Evolutionary conservation across 2,329 filamentous ascomycete genomes (phyloP), one percentile per base, ranked within the genome.

Genomic region (Lachnellula willkommii): DNA sequence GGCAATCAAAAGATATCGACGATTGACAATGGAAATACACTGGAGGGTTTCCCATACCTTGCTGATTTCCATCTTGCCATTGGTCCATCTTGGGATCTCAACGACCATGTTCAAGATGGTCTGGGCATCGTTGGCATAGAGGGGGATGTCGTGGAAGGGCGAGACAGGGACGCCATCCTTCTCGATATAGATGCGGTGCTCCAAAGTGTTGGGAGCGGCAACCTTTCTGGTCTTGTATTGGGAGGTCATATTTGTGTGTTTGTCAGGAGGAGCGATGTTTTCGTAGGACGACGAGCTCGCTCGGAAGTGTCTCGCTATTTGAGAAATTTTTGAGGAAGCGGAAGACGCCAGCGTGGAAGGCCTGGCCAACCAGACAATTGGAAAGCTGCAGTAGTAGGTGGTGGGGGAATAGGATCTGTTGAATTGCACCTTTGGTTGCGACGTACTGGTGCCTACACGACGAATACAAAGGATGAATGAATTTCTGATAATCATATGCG

Each of bases 71-170:
- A 95, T 89, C 86, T 99, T 99, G 71, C 89, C 94, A 79, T 99
- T 99, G 80, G 93, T 96, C 94, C 94, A 99, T 79, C 94, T 88
- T 70, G 94, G 94, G 70, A 99, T 96, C 87, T 99, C 94, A 69
- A 99, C 94, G 64, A 99, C 75, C 94, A 99, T 99, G 87, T 99
- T 99, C 72, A 99, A 83, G 74, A 97, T 79, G 68, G 88, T 95
- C 82, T 96, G 85, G 80, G 96, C 88, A 77, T 89, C 82, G 75
- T 99, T 96, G 85, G 93, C 93, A 73, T 91, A 99, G 68, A 99
- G 89, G 61, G 94, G 94, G 67, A 99, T 91, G 74, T 99, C 94
- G 81, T 99, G 94, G 85, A 96, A 99, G 67, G 93, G 89, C 62
- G 93, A 97, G 75, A 97, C 76, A 66, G 90, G 89, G 64, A 89